Evolutionary conservation across 2,329 filamentous ascomycete genomes (phyloP).

Genomic region (Aspergillus ochraceus): DNA sequence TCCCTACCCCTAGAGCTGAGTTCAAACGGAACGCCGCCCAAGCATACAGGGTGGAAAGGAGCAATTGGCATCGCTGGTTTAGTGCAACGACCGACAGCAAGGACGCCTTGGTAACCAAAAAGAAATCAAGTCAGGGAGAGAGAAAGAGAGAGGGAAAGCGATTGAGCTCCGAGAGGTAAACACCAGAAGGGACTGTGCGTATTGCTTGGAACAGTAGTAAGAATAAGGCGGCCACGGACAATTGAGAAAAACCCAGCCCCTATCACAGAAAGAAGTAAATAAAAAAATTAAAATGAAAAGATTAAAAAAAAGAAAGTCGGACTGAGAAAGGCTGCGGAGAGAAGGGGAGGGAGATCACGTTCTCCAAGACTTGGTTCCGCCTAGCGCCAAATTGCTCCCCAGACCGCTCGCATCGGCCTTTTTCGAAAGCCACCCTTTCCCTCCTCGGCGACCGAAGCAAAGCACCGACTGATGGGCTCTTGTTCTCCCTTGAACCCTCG

Average conservation of each 20-base stretch:
- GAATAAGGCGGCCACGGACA: neutral
- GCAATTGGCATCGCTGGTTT: slow-evolving; percentile 8
- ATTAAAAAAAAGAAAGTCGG: neutral
- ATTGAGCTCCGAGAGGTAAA: neutral
- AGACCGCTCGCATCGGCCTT: slow-evolving; percentile 20
- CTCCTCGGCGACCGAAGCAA: slow-evolving; percentile 18
- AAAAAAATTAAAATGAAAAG: neutral
- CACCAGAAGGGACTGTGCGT: neutral
- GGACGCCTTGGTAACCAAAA: neutral
- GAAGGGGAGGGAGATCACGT: slow-evolving; percentile 1
- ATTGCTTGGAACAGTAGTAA: neutral
- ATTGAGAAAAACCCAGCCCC: neutral
- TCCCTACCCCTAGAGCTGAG: neutral
- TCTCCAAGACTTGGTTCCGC: slow-evolving; percentile 6
- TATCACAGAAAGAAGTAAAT: neutral
- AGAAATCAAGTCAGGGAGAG: neutral
- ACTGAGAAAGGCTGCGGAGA: neutral
- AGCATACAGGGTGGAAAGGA: neutral
- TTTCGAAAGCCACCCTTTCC: slow-evolving; percentile 10
- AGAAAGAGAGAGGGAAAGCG: neutral
- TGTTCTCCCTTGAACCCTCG: slow-evolving; percentile 1
- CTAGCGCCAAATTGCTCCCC: slow-evolving; percentile 16
- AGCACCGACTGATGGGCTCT: neutral
- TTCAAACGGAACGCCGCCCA: neutral
- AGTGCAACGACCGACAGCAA: neutral